Evolutionary conservation across 2,329 filamentous ascomycete species (phyloP).

Genomic region (Venturia pyrina): DNA sequence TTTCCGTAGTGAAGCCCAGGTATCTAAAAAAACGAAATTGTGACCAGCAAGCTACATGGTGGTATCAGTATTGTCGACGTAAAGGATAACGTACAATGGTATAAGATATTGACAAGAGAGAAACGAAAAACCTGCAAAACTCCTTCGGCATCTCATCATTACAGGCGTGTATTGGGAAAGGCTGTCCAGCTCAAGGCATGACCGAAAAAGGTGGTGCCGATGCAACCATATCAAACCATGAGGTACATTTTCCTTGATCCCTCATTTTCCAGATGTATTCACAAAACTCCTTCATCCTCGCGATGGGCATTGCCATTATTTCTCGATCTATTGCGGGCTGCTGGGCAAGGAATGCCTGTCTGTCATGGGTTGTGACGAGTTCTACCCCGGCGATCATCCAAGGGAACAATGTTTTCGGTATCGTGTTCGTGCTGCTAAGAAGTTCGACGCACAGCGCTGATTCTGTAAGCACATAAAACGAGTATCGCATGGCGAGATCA

Average conservation of each 20-base stretch:
- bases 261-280: background rate
- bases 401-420: constrained; percentile 5
- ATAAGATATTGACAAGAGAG: background rate
- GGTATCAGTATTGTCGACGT: background rate
- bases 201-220: background rate
- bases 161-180: background rate
- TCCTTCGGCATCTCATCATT: background rate
- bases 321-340: background rate
- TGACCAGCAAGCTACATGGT: background rate
- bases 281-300: constrained; percentile 3
- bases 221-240: background rate
- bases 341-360: background rate
- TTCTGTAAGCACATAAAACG: background rate
- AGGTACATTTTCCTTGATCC: background rate
- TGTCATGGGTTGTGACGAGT: background rate
- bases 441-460: background rate
- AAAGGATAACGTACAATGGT: background rate
- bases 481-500: background rate
- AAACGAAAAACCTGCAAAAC: background rate
- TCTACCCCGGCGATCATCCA: constrained; percentile 5
- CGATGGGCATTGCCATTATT: background rate
- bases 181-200: background rate
- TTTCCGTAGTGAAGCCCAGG: too few relatives aligned
- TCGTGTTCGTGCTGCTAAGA: background rate
- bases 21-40: too few relatives aligned